Evolutionary conservation across 2,329 filamentous ascomycete species (phyloP).

Genomic region (Daldinia sp.): DNA sequence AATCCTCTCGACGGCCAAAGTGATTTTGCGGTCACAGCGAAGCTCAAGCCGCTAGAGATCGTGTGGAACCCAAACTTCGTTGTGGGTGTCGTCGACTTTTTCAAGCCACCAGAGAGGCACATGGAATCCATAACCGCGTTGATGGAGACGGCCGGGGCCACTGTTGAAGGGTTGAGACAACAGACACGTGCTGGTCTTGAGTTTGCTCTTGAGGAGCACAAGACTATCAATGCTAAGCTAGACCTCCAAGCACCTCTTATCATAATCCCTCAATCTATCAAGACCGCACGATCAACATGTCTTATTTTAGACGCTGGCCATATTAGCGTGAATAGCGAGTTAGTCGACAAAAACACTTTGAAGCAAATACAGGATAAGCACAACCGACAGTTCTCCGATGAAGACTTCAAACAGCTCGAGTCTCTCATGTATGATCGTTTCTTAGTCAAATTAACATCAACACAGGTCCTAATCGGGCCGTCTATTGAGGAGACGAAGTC

Average conservation of each 20-base stretch:
- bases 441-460: slow-evolving; percentile 88
- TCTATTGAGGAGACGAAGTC: slow-evolving; percentile 89
- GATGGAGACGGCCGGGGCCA: slow-evolving; percentile 94
- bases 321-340: slow-evolving; percentile 89
- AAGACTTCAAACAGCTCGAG: slow-evolving; percentile 88
- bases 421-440: slow-evolving; percentile 98
- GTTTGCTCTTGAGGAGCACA: slow-evolving; percentile 96
- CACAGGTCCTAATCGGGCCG: slow-evolving; percentile 92
- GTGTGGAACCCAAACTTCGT: slow-evolving; percentile 97
- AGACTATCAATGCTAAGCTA: slow-evolving; percentile 94
- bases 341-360: slow-evolving; percentile 91
- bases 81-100: slow-evolving; percentile 91
- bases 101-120: slow-evolving; percentile 93
- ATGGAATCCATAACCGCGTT: slow-evolving; percentile 98
- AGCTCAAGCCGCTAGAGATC: slow-evolving; percentile 93
- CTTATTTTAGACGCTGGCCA: slow-evolving; percentile 96
- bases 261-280: slow-evolving; percentile 94
- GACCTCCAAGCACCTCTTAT: slow-evolving; percentile 96
- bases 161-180: slow-evolving; percentile 91
- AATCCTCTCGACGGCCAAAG: slow-evolving; percentile 93
- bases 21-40: slow-evolving; percentile 88
- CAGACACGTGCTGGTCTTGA: slow-evolving; percentile 96
- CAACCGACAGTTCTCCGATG: slow-evolving; percentile 83
- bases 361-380: slow-evolving; percentile 92
- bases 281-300: slow-evolving; percentile 79